Evolutionary conservation across 1,284 basidiomycete genomes (phyloP), one percentile per base, ranked within the genome.

Genomic region (Irpex sp.): DNA sequence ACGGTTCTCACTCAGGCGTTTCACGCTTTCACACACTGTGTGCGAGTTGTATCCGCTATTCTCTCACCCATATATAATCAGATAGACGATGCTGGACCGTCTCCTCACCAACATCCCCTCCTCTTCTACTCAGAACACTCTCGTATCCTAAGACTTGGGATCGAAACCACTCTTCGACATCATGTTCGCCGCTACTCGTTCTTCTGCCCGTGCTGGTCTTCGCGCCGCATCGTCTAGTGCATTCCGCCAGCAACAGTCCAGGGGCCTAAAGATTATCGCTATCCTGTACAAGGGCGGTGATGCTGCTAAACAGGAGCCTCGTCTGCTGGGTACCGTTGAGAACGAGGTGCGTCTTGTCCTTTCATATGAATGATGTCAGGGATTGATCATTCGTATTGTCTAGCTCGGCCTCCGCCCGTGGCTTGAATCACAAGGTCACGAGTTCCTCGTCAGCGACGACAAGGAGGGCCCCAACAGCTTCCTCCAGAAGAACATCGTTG

Each of bases 321-420:
- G 92, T 75, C 88, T 97, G 49, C 84, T 97, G 56, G 96, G 95
- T 62, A 95, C 96, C 15, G 84, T 89, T 64, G 93, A 98, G 80
- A 98, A 97, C 81, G 84, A 88, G 81, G 89, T 87, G 69, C 57
- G 72, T 15, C 40, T 66, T 8, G 8, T 26, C 19, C 15, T 8
- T 36, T 38, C 37, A 4, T 26, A 40, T 19, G 19, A 51, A 11
- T 57, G 6, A 60, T 57, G n/a, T 49, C 49, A 38, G 17, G 49
- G 38, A 62, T 19, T 49, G 44, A 59, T 59, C 57, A 17, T 47
- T 31, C 17, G 21, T 5, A 52, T 5, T 37, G 61, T 58, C 5
- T 64, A 92, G 87, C 87, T 95, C 67, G 92, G 91, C 59, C 78
- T 94, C 65, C 79, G 82, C 60, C 73, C 86, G 4, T 94, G 89